phyloP scores from a whole-genome alignment of 768 basidiomycete genomes.

The Pleurotus tuoliensis region DNA sequence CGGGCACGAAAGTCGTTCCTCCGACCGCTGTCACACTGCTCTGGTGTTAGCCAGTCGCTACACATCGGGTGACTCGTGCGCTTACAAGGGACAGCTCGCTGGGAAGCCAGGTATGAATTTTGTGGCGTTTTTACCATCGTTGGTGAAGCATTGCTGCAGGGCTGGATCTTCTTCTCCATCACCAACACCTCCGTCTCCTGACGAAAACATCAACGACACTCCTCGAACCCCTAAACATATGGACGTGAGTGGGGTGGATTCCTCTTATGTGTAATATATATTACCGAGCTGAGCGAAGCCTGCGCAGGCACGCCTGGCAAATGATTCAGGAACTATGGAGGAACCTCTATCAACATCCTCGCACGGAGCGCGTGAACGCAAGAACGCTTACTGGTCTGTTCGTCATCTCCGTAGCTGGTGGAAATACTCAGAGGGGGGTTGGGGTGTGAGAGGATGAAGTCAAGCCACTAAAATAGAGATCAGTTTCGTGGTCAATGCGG shows the following conservation, averaged over 20 bases:
- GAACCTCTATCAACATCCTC: too few species aligned
- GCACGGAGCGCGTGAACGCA: too few species aligned
- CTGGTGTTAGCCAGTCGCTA: neutral
- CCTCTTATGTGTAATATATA: neutral
- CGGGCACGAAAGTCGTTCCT: conserved; percentile 55
- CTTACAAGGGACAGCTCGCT: conserved; percentile 54
- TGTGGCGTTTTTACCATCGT: conserved; percentile 51
- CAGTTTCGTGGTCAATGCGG: neutral
- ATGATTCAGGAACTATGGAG: conserved; percentile 48
- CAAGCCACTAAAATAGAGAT: conserved; percentile 40
- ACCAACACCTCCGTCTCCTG: conserved; percentile 69
- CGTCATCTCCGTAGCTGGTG: conserved; percentile 71
- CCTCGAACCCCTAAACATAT: conserved; percentile 56
- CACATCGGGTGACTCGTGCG: neutral
- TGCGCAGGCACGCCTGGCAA: conserved; percentile 54
- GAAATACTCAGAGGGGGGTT: conserved; percentile 58
- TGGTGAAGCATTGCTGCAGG: conserved; percentile 52
- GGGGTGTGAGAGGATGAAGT: conserved; percentile 43
- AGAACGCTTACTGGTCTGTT: conserved; percentile 52
- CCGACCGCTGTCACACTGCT: conserved; percentile 72
- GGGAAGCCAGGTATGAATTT: conserved; percentile 62
- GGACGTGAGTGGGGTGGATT: neutral
- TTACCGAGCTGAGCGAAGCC: conserved; percentile 61
- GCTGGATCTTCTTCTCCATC: conserved; percentile 52
- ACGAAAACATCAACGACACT: conserved; percentile 60